Conservation (phyloP, 768 basidiomycete genomes). For the Mrakia hoshinonis region DNA sequence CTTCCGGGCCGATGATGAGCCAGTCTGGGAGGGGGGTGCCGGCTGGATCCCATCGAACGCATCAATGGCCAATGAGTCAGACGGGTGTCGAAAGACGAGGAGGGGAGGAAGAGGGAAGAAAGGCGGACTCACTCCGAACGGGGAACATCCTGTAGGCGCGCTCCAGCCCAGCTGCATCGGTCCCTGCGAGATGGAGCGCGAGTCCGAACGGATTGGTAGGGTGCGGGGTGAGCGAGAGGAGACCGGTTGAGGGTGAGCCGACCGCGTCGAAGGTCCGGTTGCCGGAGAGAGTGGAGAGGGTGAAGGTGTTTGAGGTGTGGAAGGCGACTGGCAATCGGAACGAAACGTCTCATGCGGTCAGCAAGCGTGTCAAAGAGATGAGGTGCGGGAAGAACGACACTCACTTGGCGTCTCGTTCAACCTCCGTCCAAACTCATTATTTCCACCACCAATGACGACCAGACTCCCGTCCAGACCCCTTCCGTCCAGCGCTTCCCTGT, state of each 20-base stretch:
- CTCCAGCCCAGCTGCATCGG: slow-evolving; percentile 56
- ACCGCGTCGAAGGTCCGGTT: not conserved
- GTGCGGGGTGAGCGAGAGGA: slow-evolving; percentile 63
- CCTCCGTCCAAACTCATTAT: slow-evolving; percentile 31
- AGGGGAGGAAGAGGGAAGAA: slow-evolving; percentile 29
- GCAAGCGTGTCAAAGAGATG: not conserved
- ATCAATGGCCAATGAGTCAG: not conserved
- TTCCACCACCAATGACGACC: slow-evolving; percentile 36
- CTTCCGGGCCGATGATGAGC: slow-evolving; percentile 52
- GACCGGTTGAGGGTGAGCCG: slow-evolving; percentile 38
- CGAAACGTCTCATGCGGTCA: too few species aligned
- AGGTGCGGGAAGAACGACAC: not conserved
- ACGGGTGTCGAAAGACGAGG: not conserved
- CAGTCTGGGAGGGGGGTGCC: slow-evolving; percentile 54
- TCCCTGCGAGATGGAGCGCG: slow-evolving; percentile 55
- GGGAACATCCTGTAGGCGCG: slow-evolving; percentile 66
- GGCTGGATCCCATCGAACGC: not conserved
- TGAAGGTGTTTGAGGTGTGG: not conserved
- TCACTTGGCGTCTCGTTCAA: not conserved
- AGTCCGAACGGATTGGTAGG: slow-evolving; percentile 42
- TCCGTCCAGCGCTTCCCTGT: not conserved
- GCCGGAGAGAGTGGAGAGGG: not conserved
- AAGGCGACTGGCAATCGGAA: slow-evolving; percentile 8
- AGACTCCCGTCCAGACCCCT: slow-evolving; percentile 30
- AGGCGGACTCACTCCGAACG: slow-evolving; percentile 65